Conservation (phyloP, 2,329 filamentous ascomycete genomes). For the Rhinocladiella mackenziei region DNA sequence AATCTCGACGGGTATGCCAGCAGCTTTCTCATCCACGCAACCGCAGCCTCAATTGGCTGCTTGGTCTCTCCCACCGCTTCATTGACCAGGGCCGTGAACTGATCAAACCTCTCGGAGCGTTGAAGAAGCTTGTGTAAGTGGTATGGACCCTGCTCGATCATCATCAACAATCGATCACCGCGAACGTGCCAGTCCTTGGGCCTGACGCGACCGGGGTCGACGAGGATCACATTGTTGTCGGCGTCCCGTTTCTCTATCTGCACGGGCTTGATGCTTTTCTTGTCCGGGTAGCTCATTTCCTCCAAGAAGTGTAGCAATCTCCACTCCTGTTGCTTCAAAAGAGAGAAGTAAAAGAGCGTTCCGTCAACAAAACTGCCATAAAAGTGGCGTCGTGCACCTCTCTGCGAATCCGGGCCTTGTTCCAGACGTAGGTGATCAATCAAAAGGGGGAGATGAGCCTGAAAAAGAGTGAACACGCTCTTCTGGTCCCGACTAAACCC, state of each 20-base stretch:
- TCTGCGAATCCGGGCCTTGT: neutral
- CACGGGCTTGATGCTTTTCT: conserved; percentile 17
- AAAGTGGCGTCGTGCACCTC: conserved; percentile 33
- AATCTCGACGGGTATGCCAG: conserved; percentile 15
- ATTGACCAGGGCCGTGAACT: conserved; percentile 12
- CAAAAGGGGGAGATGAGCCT: conserved; percentile 23
- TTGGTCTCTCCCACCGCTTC: conserved; percentile 15
- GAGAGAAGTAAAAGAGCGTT: conserved; percentile 63
- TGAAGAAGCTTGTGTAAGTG: conserved; percentile 21
- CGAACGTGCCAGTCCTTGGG: conserved; percentile 24
- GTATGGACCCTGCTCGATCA: conserved; percentile 28
- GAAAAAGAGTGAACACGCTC: conserved; percentile 18
- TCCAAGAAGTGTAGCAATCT: conserved; percentile 69
- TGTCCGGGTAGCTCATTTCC: conserved; percentile 56
- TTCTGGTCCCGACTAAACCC: conserved; percentile 16
- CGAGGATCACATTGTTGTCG: conserved; percentile 6
- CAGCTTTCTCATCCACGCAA: conserved; percentile 24
- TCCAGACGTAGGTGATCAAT: conserved; percentile 19
- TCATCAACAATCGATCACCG: conserved; percentile 23
- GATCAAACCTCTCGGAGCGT: conserved; percentile 8
- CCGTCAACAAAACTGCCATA: conserved; percentile 68
- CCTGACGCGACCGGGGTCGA: conserved; percentile 7
- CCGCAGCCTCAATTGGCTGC: conserved; percentile 18
- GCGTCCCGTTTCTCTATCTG: conserved; percentile 9
- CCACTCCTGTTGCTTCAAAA: conserved; percentile 62